Conservation (phyloP, 805 yeast species). For the Nakazawaea holstii region DNA sequence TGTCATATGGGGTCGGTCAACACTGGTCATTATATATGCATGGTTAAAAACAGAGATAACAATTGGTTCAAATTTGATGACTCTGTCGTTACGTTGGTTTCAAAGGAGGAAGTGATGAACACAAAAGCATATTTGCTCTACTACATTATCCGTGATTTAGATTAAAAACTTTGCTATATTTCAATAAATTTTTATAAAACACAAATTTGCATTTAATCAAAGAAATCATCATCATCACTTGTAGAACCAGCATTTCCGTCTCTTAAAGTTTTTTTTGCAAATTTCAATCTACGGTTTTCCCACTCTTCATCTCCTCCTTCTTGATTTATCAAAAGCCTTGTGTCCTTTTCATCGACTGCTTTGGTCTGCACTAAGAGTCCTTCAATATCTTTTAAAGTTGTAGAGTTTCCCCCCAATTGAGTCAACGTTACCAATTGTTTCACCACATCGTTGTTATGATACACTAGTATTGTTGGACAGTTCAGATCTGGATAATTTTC, state of each 20-base stretch:
- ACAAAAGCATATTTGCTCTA: slow-evolving; percentile 79
- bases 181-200: background rate
- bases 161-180: slow-evolving; percentile 8
- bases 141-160: slow-evolving; percentile 47
- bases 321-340: slow-evolving; percentile 56
- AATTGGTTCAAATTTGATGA: slow-evolving; percentile 93
- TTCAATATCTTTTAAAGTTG: slow-evolving; percentile 68
- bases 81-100: slow-evolving; percentile 64
- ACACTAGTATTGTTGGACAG: slow-evolving; percentile 87
- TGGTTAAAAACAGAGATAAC: slow-evolving; percentile 65
- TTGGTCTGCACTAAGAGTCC: slow-evolving; percentile 58
- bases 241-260: slow-evolving; percentile 26
- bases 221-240: slow-evolving; percentile 41
- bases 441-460: slow-evolving; percentile 70
- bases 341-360: slow-evolving; percentile 63
- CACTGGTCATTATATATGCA: slow-evolving; percentile 91
- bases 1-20: slow-evolving; percentile 90
- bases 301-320: slow-evolving; percentile 49
- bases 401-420: slow-evolving; percentile 79
- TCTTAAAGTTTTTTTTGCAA: slow-evolving; percentile 53
- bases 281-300: slow-evolving; percentile 47
- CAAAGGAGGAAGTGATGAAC: slow-evolving; percentile 58
- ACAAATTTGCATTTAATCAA: slow-evolving; percentile 27
- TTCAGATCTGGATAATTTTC: slow-evolving; percentile 87
- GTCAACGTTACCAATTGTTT: slow-evolving; percentile 79